Conservation (phyloP, 2,329 filamentous ascomycete genomes). For the Thelonectria blattea region DNA sequence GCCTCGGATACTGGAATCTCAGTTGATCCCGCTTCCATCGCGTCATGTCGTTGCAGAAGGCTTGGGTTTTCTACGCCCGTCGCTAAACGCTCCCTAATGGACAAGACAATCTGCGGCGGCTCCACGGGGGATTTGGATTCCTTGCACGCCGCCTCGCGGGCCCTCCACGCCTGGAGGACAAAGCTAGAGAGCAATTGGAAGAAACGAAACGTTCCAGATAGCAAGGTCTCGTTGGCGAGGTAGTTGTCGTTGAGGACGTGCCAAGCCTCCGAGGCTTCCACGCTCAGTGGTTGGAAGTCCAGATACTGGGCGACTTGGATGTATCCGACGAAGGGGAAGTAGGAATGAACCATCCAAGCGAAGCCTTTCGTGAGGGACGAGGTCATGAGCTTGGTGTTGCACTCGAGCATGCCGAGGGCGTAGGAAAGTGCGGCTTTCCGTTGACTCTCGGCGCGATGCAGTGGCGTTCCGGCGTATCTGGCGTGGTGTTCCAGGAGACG, state of each 20-base stretch:
- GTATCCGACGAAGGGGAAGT: slow-evolving; percentile 52
- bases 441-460: slow-evolving; percentile 35
- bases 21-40: not conserved
- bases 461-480: slow-evolving; percentile 26
- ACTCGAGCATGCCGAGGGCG: slow-evolving; percentile 45
- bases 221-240: slow-evolving; percentile 17
- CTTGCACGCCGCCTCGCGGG: not conserved
- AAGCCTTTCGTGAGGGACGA: slow-evolving; percentile 43
- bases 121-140: not conserved
- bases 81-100: not conserved
- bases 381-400: slow-evolving; percentile 43
- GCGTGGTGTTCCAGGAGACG: slow-evolving; percentile 57
- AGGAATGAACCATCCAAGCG: slow-evolving; percentile 44
- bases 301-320: slow-evolving; percentile 47
- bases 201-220: not conserved
- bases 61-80: not conserved
- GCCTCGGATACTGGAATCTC: not conserved
- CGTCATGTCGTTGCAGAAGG: not conserved
- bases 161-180: not conserved
- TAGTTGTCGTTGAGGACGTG: slow-evolving; percentile 42
- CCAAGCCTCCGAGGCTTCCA: slow-evolving; percentile 41
- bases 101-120: not conserved
- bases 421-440: slow-evolving; percentile 40
- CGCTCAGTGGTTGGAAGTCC: slow-evolving; percentile 29
- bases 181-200: not conserved